Conservation (phyloP, 2,329 filamentous ascomycete genomes). For the Microdochium trichocladiopsis region DNA sequence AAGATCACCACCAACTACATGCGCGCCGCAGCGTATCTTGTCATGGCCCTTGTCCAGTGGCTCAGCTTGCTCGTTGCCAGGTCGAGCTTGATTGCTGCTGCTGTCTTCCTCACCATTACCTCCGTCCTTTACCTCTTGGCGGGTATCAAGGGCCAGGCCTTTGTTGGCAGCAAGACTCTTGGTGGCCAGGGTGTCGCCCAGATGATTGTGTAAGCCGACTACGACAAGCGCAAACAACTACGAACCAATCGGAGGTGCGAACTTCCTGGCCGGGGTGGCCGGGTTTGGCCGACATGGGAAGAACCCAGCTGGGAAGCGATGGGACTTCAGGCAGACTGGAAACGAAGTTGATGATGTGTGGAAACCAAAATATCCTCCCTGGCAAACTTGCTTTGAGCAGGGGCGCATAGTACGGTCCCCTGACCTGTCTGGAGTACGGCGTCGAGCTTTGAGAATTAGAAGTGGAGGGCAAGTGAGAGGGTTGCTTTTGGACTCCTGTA, state of each 20-base stretch:
- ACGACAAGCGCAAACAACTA: not conserved
- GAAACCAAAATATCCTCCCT: no score
- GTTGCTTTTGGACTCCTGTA: not conserved
- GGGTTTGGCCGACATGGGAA: no score
- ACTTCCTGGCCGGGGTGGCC: no score
- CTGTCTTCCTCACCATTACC: constrained; percentile 71
- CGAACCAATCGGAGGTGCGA: no score
- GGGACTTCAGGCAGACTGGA: no score
- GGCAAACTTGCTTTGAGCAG: no score
- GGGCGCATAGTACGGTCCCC: not conserved
- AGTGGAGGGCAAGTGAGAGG: not conserved
- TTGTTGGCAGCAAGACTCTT: constrained; percentile 90
- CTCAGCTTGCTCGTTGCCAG: constrained; percentile 60
- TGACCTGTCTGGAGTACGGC: not conserved
- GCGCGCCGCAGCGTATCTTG: constrained; percentile 78
- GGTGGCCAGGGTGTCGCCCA: constrained; percentile 90
- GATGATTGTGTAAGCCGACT: constrained; percentile 75
- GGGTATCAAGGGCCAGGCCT: constrained; percentile 74
- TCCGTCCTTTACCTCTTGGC: constrained; percentile 75
- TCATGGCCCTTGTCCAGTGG: constrained; percentile 81
- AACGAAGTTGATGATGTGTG: no score
- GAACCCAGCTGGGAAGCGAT: no score
- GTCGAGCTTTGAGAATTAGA: not conserved
- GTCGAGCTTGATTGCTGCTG: constrained; percentile 78
- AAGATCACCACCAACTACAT: constrained; percentile 94